Percentiles rank a stretch among this genome's conserved stretches.
Evolutionary conservation across 805 yeast species (phyloP).

Genomic region (Candida peoriensis): DNA sequence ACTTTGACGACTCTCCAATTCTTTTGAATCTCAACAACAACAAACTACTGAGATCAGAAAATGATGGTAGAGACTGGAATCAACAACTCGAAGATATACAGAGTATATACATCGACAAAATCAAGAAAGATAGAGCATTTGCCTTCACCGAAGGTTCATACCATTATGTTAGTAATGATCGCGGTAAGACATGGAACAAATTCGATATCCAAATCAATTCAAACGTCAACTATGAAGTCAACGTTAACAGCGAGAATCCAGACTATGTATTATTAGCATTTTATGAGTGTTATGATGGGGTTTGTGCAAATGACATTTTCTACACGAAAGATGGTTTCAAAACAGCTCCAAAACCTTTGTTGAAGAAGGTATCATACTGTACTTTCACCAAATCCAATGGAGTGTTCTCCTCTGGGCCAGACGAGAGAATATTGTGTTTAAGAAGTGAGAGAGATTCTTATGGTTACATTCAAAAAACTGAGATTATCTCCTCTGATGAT

Average conservation of each 20-base stretch:
- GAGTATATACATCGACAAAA: slow-evolving; percentile 27
- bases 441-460: slow-evolving; percentile 34
- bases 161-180: slow-evolving; percentile 36
- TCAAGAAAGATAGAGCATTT: slow-evolving; percentile 35
- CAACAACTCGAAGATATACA: slow-evolving; percentile 29
- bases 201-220: slow-evolving; percentile 26
- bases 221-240: slow-evolving; percentile 21
- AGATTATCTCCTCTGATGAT: slow-evolving; percentile 33
- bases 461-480: slow-evolving; percentile 28
- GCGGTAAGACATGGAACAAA: slow-evolving; percentile 37
- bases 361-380: slow-evolving; percentile 27
- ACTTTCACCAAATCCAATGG: slow-evolving; percentile 25
- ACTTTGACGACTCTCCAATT: slow-evolving; percentile 30
- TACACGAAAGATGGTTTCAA: slow-evolving; percentile 44
- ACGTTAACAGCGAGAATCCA: slow-evolving; percentile 35
- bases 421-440: slow-evolving; percentile 37
- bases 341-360: slow-evolving; percentile 23
- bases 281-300: slow-evolving; percentile 13
- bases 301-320: slow-evolving; percentile 32
- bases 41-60: slow-evolving; percentile 37
- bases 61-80: slow-evolving; percentile 43
- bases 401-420: slow-evolving; percentile 21
- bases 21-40: slow-evolving; percentile 18
- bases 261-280: slow-evolving; percentile 35
- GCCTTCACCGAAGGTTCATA: slow-evolving; percentile 28